Conservation (phyloP, 1,284 basidiomycete genomes). For the Hortiboletus rubellus region DNA sequence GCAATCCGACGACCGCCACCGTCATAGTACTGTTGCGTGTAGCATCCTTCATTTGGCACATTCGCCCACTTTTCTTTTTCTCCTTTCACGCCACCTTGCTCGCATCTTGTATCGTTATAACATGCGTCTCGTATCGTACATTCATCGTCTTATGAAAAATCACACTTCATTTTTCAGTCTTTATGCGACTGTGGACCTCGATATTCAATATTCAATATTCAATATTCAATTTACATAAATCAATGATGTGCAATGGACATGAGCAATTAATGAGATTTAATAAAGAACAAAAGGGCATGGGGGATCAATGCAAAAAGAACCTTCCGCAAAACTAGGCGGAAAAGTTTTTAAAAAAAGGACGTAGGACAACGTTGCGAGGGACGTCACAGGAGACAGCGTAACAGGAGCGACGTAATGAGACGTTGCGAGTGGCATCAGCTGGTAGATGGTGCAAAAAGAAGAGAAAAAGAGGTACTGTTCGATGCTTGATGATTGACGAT, state of each 20-base stretch:
- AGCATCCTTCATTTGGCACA: too few relatives aligned
- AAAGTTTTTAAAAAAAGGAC: neutral
- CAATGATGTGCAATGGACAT: constrained; percentile 4
- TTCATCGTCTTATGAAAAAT: neutral
- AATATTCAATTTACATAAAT: neutral
- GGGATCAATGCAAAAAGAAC: neutral
- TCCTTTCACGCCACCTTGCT: neutral
- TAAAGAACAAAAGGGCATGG: neutral
- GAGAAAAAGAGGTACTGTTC: constrained; percentile 7
- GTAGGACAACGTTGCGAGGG: constrained; percentile 14
- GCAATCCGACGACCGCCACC: constrained; percentile 35
- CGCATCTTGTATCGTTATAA: constrained; percentile 29
- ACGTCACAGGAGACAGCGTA: constrained; percentile 21
- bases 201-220: neutral
- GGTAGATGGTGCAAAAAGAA: neutral
- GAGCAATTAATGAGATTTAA: constrained; percentile 20
- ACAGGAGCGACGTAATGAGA: constrained; percentile 17
- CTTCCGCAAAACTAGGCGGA: constrained; percentile 7
- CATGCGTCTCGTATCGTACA: constrained; percentile 3
- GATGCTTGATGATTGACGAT: constrained; percentile 26
- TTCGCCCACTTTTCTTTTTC: neutral
- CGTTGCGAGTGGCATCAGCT: constrained; percentile 21
- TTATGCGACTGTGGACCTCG: neutral
- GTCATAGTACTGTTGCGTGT: constrained; percentile 5
- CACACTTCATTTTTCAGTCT: neutral